Conservation (phyloP, 495 filamentous ascomycete species). For the Neurospora sp. region DNA sequence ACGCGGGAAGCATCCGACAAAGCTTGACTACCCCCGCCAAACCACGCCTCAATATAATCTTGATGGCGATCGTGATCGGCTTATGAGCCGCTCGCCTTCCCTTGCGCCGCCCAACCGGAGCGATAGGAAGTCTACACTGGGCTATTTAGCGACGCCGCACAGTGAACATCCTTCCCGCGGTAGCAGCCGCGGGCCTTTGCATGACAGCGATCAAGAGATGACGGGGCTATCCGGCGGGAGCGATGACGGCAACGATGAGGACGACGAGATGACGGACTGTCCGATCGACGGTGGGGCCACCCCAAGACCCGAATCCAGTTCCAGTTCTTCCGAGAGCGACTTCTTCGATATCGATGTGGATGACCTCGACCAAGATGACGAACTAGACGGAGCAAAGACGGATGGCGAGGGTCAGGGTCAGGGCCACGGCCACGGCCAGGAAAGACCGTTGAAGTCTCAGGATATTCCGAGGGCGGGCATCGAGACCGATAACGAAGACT, state of each 20-base stretch:
- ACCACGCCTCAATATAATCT: not conserved
- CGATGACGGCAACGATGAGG: constrained; percentile 9
- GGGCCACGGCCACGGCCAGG: not conserved
- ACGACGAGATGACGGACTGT: constrained; percentile 5
- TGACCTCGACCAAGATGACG: constrained; percentile 21
- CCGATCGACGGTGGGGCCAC: not conserved
- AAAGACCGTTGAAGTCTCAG: constrained; percentile 16
- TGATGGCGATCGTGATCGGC: not conserved
- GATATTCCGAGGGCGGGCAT: constrained; percentile 36
- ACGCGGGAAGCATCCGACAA: not conserved
- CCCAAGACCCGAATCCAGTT: not conserved
- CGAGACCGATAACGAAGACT: constrained; percentile 8
- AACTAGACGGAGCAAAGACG: constrained; percentile 23
- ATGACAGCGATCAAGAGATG: constrained; percentile 11
- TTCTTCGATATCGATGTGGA: not conserved
- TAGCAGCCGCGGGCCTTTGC: constrained; percentile 9
- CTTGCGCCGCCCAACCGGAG: constrained; percentile 9
- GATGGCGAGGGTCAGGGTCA: constrained; percentile 14
- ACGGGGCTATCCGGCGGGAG: not conserved
- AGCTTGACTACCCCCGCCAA: not conserved
- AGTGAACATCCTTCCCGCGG: constrained; percentile 29
- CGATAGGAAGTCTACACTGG: constrained; percentile 34
- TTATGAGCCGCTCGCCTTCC: constrained; percentile 24
- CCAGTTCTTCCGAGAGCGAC: not conserved
- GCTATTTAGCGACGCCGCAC: constrained; percentile 45